These are phyloP conservation scores for Pleurotus sapidus DNA, from an alignment of 768 basidiomycete genomes.

Conservation along the genomic window DNA sequence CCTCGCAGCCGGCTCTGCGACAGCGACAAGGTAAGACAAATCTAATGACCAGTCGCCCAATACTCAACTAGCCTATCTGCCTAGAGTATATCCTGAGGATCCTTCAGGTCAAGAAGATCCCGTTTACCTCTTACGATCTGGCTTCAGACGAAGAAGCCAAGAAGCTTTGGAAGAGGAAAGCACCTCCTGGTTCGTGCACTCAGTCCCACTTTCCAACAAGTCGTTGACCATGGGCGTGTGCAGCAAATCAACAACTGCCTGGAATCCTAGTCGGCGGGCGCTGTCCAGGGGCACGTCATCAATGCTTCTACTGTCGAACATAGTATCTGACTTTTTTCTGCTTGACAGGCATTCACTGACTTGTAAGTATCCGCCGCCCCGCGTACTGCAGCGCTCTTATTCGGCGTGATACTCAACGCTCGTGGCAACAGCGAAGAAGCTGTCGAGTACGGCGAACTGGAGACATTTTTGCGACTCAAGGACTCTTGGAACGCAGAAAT, in stretches of 20 bases:
- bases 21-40: slow-evolving; percentile 66
- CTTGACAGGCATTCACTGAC: slow-evolving; percentile 59
- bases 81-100: slow-evolving; percentile 80
- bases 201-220: neutral
- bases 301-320: slow-evolving; percentile 7
- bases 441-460: slow-evolving; percentile 75
- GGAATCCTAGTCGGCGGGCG: slow-evolving; percentile 78
- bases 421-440: slow-evolving; percentile 66
- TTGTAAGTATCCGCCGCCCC: slow-evolving; percentile 49
- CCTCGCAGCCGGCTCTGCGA: slow-evolving; percentile 72
- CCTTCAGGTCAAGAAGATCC: slow-evolving; percentile 83
- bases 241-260: slow-evolving; percentile 83
- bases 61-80: neutral
- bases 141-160: slow-evolving; percentile 85
- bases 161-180: slow-evolving; percentile 76
- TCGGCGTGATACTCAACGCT: slow-evolving; percentile 4
- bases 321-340: slow-evolving; percentile 6
- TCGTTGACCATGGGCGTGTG: neutral
- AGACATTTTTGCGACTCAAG: slow-evolving; percentile 66
- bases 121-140: slow-evolving; percentile 79
- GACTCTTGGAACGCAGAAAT: slow-evolving; percentile 61
- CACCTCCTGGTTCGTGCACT: slow-evolving; percentile 52
- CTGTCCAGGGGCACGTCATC: slow-evolving; percentile 67
- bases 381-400: slow-evolving; percentile 1
- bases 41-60: neutral